phyloP scores from a whole-genome alignment of 2,329 filamentous ascomycete species.

The Arthrobotrys entomopaga region DNA sequence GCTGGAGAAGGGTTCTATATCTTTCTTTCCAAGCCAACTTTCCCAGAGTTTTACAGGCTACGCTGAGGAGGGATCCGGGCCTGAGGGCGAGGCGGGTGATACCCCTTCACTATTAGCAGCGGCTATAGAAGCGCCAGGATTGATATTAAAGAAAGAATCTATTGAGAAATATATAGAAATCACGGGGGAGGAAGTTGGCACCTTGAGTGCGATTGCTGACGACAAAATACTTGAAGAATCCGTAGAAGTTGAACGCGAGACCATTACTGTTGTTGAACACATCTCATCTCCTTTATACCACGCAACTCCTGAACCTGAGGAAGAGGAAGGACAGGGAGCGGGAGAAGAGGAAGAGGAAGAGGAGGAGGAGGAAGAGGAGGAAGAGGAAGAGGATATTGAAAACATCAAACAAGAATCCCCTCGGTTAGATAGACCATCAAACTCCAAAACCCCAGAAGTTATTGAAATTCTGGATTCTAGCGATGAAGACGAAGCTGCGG shows the following conservation, averaged over 20 bases:
- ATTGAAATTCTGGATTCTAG: constrained; percentile 47
- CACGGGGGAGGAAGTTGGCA: background rate
- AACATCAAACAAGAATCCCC: background rate
- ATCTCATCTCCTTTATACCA: constrained; percentile 12
- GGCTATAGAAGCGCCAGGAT: constrained; percentile 14
- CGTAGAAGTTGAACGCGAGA: constrained; percentile 19
- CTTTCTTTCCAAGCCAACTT: constrained; percentile 47
- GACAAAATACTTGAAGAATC: background rate
- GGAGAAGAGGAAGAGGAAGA: background rate
- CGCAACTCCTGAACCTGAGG: background rate
- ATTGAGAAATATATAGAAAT: background rate
- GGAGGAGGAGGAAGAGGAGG: background rate
- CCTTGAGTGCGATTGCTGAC: background rate
- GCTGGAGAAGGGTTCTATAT: constrained; percentile 15
- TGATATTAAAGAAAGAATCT: background rate
- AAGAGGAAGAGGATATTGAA: background rate
- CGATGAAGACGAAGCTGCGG: constrained; percentile 21
- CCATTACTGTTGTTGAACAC: constrained; percentile 38
- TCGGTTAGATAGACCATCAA: background rate
- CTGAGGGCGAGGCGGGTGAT: constrained; percentile 3
- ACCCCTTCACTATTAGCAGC: background rate
- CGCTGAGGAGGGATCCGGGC: background rate
- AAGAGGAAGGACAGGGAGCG: background rate
- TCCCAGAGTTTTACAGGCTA: constrained; percentile 26
- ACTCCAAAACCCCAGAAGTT: constrained; percentile 21